Percentiles rank a stretch among this genome's conserved stretches.
Evolutionary conservation across 129 eudicot genomes (phyloP).

Genomic region (Helianthus tuberosus): DNA sequence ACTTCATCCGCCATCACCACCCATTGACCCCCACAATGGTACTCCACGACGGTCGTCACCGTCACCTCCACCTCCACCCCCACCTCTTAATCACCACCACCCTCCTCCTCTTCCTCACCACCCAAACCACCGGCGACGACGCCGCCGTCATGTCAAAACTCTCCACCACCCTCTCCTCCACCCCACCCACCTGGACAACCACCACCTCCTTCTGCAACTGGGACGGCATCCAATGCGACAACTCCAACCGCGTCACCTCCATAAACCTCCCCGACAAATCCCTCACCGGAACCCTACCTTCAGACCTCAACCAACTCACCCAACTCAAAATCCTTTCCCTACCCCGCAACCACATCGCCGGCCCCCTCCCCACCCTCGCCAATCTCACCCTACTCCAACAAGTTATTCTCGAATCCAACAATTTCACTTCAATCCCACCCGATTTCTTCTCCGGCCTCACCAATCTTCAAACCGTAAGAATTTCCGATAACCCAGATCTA

Average conservation of each 20-base stretch:
- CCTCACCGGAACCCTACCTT: slow-evolving; percentile 52
- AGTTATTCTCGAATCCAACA: slow-evolving; percentile 47
- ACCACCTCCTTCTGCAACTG: slow-evolving; percentile 53
- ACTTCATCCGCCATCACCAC: not conserved
- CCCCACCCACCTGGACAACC: slow-evolving; percentile 56
- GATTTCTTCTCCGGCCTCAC: slow-evolving; percentile 51
- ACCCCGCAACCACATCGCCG: slow-evolving; percentile 51
- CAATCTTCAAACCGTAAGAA: slow-evolving; percentile 46
- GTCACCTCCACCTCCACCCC: not conserved
- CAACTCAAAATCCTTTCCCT: slow-evolving; percentile 48
- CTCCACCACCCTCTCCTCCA: slow-evolving; percentile 36
- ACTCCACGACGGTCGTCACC: not conserved
- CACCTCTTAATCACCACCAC: slow-evolving; percentile 23
- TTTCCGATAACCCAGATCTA: slow-evolving; percentile 48
- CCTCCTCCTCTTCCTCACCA: slow-evolving; percentile 11
- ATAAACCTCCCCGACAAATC: slow-evolving; percentile 46
- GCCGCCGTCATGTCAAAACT: slow-evolving; percentile 53
- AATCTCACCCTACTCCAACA: slow-evolving; percentile 35
- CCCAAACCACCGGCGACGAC: slow-evolving; percentile 41
- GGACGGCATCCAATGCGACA: slow-evolving; percentile 59
- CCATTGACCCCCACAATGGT: no score
- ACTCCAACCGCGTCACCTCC: slow-evolving; percentile 41
- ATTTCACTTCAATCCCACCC: slow-evolving; percentile 46
- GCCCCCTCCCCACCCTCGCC: slow-evolving; percentile 53
- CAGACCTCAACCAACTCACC: slow-evolving; percentile 51